Percentiles rank a stretch among this genome's conserved stretches.
Evolutionary conservation across 495 filamentous ascomycete species (phyloP).

Genomic region (Penicillium cataractarum): DNA sequence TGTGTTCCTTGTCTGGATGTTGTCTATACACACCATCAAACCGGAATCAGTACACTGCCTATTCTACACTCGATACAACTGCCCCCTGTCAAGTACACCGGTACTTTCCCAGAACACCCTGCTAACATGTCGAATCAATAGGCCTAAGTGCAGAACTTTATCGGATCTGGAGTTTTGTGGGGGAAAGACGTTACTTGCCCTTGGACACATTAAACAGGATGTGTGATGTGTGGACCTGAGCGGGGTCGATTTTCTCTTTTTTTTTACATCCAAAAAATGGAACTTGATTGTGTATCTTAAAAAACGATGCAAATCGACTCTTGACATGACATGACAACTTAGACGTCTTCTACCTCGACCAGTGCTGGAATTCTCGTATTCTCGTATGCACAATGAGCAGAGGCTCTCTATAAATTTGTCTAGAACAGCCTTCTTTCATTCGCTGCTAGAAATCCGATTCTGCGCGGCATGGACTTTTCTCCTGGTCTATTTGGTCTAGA

Average conservation of each 20-base stretch:
- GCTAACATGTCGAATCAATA: slow-evolving; percentile 18
- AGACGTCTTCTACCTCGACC: slow-evolving; percentile 11
- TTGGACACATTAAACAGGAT: slow-evolving; percentile 37
- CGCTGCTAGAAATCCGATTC: too few species aligned
- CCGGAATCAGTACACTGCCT: not conserved
- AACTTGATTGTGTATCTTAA: slow-evolving; percentile 50
- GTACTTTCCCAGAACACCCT: not conserved
- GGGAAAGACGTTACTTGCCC: slow-evolving; percentile 32
- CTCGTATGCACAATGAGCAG: not conserved
- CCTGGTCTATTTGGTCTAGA: not conserved
- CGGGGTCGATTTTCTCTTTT: slow-evolving; percentile 46
- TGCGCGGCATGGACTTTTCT: not conserved
- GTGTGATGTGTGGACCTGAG: slow-evolving; percentile 43
- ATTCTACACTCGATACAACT: not conserved
- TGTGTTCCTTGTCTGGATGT: not conserved
- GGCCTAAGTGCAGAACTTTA: slow-evolving; percentile 49
- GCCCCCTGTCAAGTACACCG: not conserved
- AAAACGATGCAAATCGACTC: slow-evolving; percentile 49
- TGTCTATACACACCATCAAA: not conserved
- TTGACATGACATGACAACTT: slow-evolving; percentile 47
- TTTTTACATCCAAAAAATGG: slow-evolving; percentile 44
- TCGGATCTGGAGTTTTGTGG: slow-evolving; percentile 49
- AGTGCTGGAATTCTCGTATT: not conserved
- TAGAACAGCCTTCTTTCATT: too few species aligned
- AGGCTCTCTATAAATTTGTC: not conserved